Base-by-base conservation (phyloP, 1,284 basidiomycete species). In the Ganoderma meredithae region DNA sequence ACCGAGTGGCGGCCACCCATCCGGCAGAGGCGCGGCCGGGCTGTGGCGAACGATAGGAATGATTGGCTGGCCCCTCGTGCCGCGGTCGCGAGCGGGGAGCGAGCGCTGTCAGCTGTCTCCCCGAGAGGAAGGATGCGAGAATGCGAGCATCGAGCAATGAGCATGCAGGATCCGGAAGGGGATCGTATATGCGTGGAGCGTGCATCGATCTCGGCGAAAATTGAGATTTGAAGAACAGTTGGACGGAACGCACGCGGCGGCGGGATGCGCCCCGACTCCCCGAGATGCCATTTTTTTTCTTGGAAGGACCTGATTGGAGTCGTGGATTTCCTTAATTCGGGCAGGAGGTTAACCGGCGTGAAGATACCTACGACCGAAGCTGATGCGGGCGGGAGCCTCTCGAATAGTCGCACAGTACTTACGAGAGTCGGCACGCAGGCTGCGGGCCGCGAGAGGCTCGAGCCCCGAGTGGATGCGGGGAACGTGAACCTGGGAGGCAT, bases 51-150 rank as follows among this genome's bases (percentile, higher is more conserved):
- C 47, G 47, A 25, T 12, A 49, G 22, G 22, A 19, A 49, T 25
- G 47, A 49, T 49, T 49, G 47, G 22, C 8, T 49, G 47, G n/a
- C 15, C 15, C 44, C 3, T 8, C 9, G 7, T n/a, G n/a, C 53
- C 53, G 53, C 53, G 53, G 53, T 55, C n/a, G 53, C 53, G 53
- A 55, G 53, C 27, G 55, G 33, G 33, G 55, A 58, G 17, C 55
- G 55, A 58, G 55, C 31, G 33, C 55, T 39, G 31, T 39, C n/a
- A 58, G 55, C 7, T n/a, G 19, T n/a, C 33, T n/a, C 33, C 33
- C 55, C 55, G 36, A 39, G 33, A 17, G 33, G 33, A 39, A 36
- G 33, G 33, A 31, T 55, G 25, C 44, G 44, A 47, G 44, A 9
- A 2, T 55, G 25, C n/a, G 44, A 47, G 44, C 8, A 5, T 22